phyloP scores from a whole-genome alignment of 371 early-diverging fungal species.

The Mucor irregularis region DNA sequence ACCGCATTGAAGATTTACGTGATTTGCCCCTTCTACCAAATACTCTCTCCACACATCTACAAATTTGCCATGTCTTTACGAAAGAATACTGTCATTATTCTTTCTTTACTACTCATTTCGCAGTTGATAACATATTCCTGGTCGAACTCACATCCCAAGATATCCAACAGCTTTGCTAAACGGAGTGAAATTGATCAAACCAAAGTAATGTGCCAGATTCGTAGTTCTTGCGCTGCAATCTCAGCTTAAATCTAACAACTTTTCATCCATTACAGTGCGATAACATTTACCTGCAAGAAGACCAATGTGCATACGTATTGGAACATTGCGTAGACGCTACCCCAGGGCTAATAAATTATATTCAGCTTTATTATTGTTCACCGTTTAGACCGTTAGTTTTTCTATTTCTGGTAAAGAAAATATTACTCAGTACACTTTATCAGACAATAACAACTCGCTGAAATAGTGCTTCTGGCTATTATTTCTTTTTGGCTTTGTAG shows the following conservation, averaged over 20 bases:
- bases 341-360: slow-evolving; percentile 63
- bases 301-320: slow-evolving; percentile 57
- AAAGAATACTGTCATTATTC: slow-evolving; percentile 6
- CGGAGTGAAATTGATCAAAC: background rate
- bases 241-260: background rate
- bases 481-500: slow-evolving; percentile 68
- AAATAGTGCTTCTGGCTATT: slow-evolving; percentile 55
- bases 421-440: background rate
- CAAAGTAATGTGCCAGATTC: background rate
- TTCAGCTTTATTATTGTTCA: slow-evolving; percentile 64
- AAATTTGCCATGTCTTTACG: slow-evolving; percentile 10
- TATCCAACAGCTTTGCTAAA: background rate
- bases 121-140: slow-evolving; percentile 18
- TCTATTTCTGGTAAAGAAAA: slow-evolving; percentile 40
- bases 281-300: slow-evolving; percentile 50
- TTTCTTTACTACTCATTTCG: slow-evolving; percentile 14
- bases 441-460: background rate
- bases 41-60: too few relatives aligned
- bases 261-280: slow-evolving; percentile 42
- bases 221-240: background rate
- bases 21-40: too few relatives aligned
- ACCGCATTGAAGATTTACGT: too few relatives aligned
- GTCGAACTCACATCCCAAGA: slow-evolving; percentile 6
- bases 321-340: slow-evolving; percentile 54
- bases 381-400: slow-evolving; percentile 42